These are phyloP conservation scores for Thuidium tamariscinum DNA, from an alignment of 225 moss, liverwort and hornwort species.

Conservation along the genomic window DNA sequence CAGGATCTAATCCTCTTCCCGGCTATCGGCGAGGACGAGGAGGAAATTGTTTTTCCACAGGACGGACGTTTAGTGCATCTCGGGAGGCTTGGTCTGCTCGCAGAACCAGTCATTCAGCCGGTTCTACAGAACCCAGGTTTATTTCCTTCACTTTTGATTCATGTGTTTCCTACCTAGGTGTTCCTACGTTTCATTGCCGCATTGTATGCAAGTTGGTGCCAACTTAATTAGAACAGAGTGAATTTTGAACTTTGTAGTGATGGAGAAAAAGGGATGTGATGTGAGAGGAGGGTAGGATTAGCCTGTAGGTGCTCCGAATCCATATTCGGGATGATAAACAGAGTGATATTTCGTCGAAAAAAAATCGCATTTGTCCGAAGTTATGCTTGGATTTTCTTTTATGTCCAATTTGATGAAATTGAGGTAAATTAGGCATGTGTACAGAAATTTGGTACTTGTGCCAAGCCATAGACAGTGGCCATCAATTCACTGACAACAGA, in stretches of 20 bases:
- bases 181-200: not conserved
- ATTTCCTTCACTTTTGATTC: not conserved
- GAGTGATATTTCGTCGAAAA: not conserved
- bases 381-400: not conserved
- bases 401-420: not conserved
- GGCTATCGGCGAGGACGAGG: no score
- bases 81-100: accelerated
- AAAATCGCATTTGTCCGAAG: not conserved
- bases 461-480: no score
- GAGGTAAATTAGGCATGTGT: no score
- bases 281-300: no score
- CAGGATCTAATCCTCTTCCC: not conserved
- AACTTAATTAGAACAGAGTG: no score
- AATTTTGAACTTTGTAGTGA: not conserved
- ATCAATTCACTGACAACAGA: no score
- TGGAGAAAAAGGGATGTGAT: not conserved
- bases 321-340: no score
- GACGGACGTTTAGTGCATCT: no score
- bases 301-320: not conserved
- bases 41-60: not conserved
- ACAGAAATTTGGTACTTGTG: no score
- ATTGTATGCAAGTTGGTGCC: not conserved
- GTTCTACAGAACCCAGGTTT: not conserved
- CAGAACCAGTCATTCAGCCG: accelerated
- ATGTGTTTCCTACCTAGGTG: not conserved